Base-by-base conservation (phyloP, 352 stramenopile genomes). In the Phytophthora melonis region DNA sequence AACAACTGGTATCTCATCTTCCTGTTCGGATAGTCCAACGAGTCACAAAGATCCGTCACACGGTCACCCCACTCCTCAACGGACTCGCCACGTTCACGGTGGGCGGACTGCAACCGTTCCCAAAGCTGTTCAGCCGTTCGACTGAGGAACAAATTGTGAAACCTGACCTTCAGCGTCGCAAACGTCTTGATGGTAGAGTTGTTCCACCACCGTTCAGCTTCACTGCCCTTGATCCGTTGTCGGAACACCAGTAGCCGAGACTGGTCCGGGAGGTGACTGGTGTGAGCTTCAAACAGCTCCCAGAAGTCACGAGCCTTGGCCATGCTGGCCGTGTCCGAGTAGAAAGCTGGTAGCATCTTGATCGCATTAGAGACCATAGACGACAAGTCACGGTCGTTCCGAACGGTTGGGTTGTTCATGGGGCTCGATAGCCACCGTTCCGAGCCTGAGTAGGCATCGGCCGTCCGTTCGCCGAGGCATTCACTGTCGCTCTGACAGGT, bases 11-110 rank as follows among this genome's bases (percentile, higher is more conserved):
- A 49, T n/a, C 41, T 8, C 50, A 61, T 32, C 50, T 41, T 8
- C 19, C 19, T 36, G 25, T 56, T 43, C 13, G 58, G 58, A 47
- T 56, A 56, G 41, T 56, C 41, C 23, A 64, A 25, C 21, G 41
- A 64, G 3, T 64, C 58, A 27, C 58, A 64, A 5, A 55, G 16
- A 1, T 64, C 41, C 23, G 39, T 45, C 3, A 45, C 58, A 9
- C 58, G 21, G 58, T 56, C 58, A 4, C 58, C 58, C 56, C 39
- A 47, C 14, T 19, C 39, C 13, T 47, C 39, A 6, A 19, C 39
- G 39, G 39, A 47, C 8, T 47, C 39, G 6, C 39, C 39, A n/a
- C 39, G 39, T 13, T 47, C 39, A n/a, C 39, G 39, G 3, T 47
- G 11, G 8, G 39, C 3, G 39, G 39, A n/a, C 39, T 47, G 39